Base-by-base conservation (phyloP, 306 rosid genomes). In the apple (Malus domestica) region DNA sequence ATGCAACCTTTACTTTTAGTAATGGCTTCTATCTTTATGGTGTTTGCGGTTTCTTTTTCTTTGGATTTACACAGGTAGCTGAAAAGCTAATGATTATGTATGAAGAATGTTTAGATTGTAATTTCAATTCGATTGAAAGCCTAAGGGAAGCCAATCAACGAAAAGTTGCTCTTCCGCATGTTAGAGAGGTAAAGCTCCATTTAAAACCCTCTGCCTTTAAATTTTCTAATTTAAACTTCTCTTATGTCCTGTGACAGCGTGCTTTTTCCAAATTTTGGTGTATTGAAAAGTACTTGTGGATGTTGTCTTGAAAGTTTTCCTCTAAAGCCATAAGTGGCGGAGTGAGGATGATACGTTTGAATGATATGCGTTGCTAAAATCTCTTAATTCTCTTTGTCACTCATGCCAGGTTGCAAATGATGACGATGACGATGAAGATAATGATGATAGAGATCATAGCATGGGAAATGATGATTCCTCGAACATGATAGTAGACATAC, bases 31-130 rank as follows among this genome's bases (percentile, higher is more conserved):
- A 57, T 73, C 62, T 16, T 30, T 69, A 18, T 52, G 35, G 4
- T 68, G 33, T n/a, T 42, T 52, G 33, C 19, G 25, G 59, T 44
- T 45, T 40, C 33, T 46, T 46, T 46, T 4, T 14, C 38, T 66
- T 33, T 10, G 70, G 45, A 62, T 74, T 55, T 54, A 18, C 33
- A 49, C 72, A 91, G 93, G 86, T 93, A 71, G 93, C 97, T 54
- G 87, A 83, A 67, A 83, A 82, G 22, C 68, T 90, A 38, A 80
- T 90, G 84, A 38, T 69, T 54, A 81, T 89, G 96, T 83, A 87
- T 35, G 90, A 88, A 74, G 96, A 88, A 38, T 91, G 90, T 82
- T 62, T 89, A 52, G 81, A 86, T 14, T 82, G 90, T 68, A 83
- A 90, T 72, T 87, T 77, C 72, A 80, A 71, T 51, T 84, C 87